A percentile compares a stretch with the other conserved stretches of the same genome.
Conservation (phyloP, 2,329 filamentous ascomycete species). For the Xylariaceae sp. region DNA sequence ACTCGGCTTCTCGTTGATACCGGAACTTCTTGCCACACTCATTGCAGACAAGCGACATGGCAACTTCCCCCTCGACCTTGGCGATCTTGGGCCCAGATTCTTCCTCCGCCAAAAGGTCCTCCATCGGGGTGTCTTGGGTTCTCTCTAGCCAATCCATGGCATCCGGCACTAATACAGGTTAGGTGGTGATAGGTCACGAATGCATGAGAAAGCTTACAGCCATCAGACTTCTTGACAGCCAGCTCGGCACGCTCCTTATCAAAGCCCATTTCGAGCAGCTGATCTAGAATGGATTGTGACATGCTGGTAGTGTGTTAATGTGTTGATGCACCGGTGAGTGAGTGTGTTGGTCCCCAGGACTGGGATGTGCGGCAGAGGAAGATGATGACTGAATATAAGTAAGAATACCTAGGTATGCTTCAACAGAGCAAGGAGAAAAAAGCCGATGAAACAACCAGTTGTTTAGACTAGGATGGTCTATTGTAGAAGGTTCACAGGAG, state of each 20-base stretch:
- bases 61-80: slow-evolving; percentile 73
- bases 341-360: neutral
- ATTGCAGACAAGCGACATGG: slow-evolving; percentile 87
- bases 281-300: slow-evolving; percentile 65
- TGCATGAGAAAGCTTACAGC: slow-evolving; percentile 60
- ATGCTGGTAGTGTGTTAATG: slow-evolving; percentile 47
- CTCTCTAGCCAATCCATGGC: slow-evolving; percentile 95
- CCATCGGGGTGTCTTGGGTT: slow-evolving; percentile 85
- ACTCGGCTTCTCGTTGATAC: slow-evolving; percentile 80
- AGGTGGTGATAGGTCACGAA: neutral
- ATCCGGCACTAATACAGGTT: slow-evolving; percentile 69
- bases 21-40: slow-evolving; percentile 94
- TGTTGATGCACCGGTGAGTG: neutral
- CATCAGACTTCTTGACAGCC: slow-evolving; percentile 83
- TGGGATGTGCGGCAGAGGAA: too few species aligned
- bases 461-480: slow-evolving; percentile 4
- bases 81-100: slow-evolving; percentile 60
- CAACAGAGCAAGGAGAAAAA: neutral
- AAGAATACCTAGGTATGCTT: too few species aligned
- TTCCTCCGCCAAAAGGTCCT: slow-evolving; percentile 74
- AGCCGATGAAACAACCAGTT: neutral
- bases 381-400: slow-evolving; percentile 23
- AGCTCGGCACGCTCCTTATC: slow-evolving; percentile 81
- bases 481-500: neutral
- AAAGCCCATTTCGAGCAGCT: slow-evolving; percentile 78